Conservation (phyloP, 139 green algal species). For the Zygnema circumcarinatum region DNA sequence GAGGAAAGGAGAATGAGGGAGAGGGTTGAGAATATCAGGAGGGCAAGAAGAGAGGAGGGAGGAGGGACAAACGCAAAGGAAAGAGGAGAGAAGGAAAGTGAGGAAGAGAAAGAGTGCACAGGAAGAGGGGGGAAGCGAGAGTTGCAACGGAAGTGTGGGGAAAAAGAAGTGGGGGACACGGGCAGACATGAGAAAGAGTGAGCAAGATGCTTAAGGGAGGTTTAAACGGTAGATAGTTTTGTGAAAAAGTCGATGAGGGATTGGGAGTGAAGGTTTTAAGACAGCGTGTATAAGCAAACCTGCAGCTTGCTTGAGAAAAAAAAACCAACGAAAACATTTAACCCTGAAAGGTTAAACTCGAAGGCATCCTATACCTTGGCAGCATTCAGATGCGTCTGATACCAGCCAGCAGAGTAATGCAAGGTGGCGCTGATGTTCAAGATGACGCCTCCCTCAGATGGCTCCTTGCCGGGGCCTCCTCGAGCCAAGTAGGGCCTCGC, state of each 20-base stretch:
- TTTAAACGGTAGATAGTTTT: too few relatives aligned
- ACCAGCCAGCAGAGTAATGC: slow-evolving; percentile 95
- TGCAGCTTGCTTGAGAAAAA: too few relatives aligned
- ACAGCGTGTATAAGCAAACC: too few relatives aligned
- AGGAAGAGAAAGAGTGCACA: neutral
- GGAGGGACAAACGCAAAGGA: neutral
- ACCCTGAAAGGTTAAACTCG: too few relatives aligned
- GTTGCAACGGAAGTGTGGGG: neutral
- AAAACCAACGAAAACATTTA: too few relatives aligned
- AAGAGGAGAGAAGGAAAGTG: neutral
- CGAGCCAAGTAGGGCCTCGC: slow-evolving; percentile 71
- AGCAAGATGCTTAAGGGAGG: neutral
- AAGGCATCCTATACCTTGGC: too few relatives aligned
- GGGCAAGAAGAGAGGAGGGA: neutral
- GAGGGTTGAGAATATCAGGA: neutral
- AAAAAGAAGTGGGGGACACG: neutral
- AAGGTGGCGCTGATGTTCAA: slow-evolving; percentile 96
- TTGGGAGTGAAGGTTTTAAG: too few relatives aligned
- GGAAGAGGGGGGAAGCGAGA: neutral
- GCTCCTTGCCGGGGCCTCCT: neutral
- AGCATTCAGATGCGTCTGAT: slow-evolving; percentile 68
- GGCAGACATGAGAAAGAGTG: neutral
- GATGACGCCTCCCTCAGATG: slow-evolving; percentile 65
- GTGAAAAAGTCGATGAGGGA: too few relatives aligned
- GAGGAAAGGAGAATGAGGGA: slow-evolving; percentile 13